phyloP scores from a whole-genome alignment of 768 basidiomycete genomes.

The Leccinum sublutescens region DNA sequence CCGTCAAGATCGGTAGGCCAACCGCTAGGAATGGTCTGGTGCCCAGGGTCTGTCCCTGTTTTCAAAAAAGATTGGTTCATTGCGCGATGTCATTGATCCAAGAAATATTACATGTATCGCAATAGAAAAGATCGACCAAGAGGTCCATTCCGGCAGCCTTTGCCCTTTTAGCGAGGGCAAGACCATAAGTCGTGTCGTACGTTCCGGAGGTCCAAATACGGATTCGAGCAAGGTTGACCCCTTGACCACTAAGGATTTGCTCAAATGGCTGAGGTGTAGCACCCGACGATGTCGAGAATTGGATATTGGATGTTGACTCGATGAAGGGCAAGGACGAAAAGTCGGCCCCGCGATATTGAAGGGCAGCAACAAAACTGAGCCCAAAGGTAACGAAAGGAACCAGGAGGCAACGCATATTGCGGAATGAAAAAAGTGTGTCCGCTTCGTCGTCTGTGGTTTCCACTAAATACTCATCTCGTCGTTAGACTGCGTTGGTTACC shows the following conservation, averaged over 20 bases:
- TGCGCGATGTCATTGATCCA: neutral
- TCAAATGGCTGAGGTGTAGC: slow-evolving; percentile 9
- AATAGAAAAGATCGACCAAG: slow-evolving; percentile 12
- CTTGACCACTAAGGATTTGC: slow-evolving; percentile 5
- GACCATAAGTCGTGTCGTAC: slow-evolving; percentile 11
- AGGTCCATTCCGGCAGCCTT: slow-evolving; percentile 11
- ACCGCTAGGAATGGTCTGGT: slow-evolving; percentile 11
- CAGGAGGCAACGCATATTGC: neutral
- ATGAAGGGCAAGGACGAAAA: slow-evolving; percentile 18
- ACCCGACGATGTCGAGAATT: neutral
- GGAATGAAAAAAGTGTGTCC: neutral
- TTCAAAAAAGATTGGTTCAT: neutral
- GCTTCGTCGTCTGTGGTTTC: neutral
- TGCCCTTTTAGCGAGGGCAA: slow-evolving; percentile 13
- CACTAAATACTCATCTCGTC: neutral
- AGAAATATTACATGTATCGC: slow-evolving; percentile 9
- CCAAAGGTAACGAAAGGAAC: neutral
- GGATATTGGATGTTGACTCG: slow-evolving; percentile 5
- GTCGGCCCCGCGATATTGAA: slow-evolving; percentile 10
- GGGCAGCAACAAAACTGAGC: slow-evolving; percentile 11
- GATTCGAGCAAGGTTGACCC: slow-evolving; percentile 16
- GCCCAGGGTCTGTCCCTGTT: slow-evolving; percentile 8
- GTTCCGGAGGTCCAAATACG: slow-evolving; percentile 13
- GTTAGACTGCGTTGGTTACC: neutral
- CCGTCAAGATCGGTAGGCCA: slow-evolving; percentile 16